phyloP scores from a whole-genome alignment of 345 rosid genomes.

The Pistacia integerrima region DNA sequence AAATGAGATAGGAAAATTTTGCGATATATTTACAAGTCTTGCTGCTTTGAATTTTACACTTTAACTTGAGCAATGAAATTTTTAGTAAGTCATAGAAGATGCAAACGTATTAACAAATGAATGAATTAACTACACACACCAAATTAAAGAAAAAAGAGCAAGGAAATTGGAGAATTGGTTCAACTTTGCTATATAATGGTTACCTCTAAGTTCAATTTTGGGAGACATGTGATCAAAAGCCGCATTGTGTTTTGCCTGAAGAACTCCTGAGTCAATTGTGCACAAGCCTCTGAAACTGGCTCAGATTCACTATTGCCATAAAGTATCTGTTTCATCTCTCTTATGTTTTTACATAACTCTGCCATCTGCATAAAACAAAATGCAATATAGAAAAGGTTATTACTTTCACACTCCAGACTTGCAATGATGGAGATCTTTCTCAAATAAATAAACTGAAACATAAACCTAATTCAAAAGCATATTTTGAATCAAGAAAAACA shows the following conservation, averaged over 20 bases:
- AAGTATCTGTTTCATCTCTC: constrained; percentile 87
- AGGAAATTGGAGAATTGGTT: neutral
- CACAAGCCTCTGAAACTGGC: constrained; percentile 93
- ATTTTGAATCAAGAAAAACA: neutral
- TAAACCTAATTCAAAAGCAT: neutral
- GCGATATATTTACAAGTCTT: neutral
- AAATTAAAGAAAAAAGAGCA: neutral
- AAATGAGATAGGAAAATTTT: constrained; percentile 1
- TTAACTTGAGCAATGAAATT: neutral
- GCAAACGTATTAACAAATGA: neutral
- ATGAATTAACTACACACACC: neutral
- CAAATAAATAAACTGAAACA: too few species aligned
- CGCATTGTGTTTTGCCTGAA: constrained; percentile 83
- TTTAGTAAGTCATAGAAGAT: neutral
- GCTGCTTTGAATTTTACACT: neutral
- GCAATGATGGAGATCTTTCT: too few species aligned
- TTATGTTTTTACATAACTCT: constrained; percentile 71
- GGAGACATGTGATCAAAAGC: constrained; percentile 72
- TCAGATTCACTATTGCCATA: constrained; percentile 97
- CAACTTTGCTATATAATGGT: neutral
- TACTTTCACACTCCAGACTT: neutral
- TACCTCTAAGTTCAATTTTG: constrained; percentile 92
- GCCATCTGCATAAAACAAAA: constrained; percentile 51
- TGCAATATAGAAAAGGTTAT: neutral
- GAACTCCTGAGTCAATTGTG: constrained; percentile 90